A percentile compares a stretch with the other conserved stretches of the same genome.
These are phyloP conservation scores for Gloeostereum incarnatum DNA, from an alignment of 768 basidiomycete species.

Conservation along the genomic window DNA sequence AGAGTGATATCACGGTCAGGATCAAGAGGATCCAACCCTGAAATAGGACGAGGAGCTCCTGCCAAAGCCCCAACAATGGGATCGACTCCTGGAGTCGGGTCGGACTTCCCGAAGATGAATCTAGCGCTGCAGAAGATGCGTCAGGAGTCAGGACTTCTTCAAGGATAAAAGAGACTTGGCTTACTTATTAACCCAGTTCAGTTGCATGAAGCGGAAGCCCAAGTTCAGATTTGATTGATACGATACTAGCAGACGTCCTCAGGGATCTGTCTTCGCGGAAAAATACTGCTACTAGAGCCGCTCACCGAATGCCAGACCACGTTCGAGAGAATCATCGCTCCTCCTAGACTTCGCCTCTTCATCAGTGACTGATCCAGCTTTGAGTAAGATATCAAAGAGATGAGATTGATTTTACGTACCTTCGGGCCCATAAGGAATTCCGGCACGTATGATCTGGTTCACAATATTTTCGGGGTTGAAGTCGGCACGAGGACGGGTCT, in stretches of 20 bases:
- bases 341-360: slow-evolving; percentile 2
- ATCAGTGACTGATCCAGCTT: slow-evolving; percentile 1
- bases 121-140: not conserved
- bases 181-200: slow-evolving; percentile 9
- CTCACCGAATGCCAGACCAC: slow-evolving; percentile 7
- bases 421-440: slow-evolving; percentile 8
- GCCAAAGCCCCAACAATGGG: slow-evolving; percentile 7
- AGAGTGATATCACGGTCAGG: slow-evolving; percentile 3
- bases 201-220: slow-evolving; percentile 11
- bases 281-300: not conserved
- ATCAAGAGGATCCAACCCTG: slow-evolving; percentile 5
- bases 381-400: not conserved
- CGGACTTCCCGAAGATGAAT: not conserved
- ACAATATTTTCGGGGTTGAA: slow-evolving; percentile 7
- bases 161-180: not conserved
- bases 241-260: slow-evolving; percentile 2
- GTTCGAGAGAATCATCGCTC: slow-evolving; percentile 1
- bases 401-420: slow-evolving; percentile 3
- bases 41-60: slow-evolving; percentile 1
- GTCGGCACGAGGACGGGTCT: slow-evolving; percentile 18
- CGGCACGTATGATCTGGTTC: slow-evolving; percentile 7
- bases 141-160: not conserved
- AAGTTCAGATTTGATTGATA: slow-evolving; percentile 10
- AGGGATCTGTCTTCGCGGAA: not conserved
- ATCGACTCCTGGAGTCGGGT: slow-evolving; percentile 5